phyloP scores from a whole-genome alignment of 345 rosid species.

The Pistacia atlantica region DNA sequence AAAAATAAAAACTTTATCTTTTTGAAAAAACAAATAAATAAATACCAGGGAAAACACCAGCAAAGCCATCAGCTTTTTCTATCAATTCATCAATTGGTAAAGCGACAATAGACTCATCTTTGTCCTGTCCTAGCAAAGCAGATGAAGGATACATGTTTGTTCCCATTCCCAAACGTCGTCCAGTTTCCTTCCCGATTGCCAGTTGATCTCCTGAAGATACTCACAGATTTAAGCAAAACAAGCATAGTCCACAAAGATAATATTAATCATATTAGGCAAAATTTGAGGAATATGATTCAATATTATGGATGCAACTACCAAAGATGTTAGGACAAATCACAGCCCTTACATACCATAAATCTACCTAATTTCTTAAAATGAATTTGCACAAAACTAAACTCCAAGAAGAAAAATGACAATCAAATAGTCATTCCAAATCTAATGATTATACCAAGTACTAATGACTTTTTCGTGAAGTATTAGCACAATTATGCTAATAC shows the following conservation, averaged over 20 bases:
- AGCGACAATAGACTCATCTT: constrained; percentile 89
- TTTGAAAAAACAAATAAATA: not conserved
- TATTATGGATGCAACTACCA: not conserved
- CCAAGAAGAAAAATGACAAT: not conserved
- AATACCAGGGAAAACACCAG: constrained; percentile 98
- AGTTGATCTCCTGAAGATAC: constrained; percentile 82
- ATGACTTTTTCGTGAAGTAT: not conserved
- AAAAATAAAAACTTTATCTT: not conserved
- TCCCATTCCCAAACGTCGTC: constrained; percentile 98
- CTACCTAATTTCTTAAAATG: not conserved
- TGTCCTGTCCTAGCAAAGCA: constrained; percentile 89
- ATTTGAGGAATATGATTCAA: not conserved
- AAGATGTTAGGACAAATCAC: not conserved
- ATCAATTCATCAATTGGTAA: constrained; percentile 96
- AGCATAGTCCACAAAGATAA: not conserved
- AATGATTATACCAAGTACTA: not conserved
- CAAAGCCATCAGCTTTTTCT: constrained; percentile 99
- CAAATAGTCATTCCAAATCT: not conserved
- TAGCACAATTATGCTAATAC: not conserved
- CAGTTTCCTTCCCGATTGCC: constrained; percentile 98
- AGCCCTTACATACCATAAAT: not conserved
- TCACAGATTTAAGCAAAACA: constrained; percentile 21
- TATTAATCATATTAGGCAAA: not conserved
- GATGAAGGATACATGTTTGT: constrained; percentile 99
- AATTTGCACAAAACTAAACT: not conserved